Evolutionary conservation across 75 land plant species (phyloP), one percentile per base, ranked within the genome.

Genomic region (Selaginella moellendorffii): DNA sequence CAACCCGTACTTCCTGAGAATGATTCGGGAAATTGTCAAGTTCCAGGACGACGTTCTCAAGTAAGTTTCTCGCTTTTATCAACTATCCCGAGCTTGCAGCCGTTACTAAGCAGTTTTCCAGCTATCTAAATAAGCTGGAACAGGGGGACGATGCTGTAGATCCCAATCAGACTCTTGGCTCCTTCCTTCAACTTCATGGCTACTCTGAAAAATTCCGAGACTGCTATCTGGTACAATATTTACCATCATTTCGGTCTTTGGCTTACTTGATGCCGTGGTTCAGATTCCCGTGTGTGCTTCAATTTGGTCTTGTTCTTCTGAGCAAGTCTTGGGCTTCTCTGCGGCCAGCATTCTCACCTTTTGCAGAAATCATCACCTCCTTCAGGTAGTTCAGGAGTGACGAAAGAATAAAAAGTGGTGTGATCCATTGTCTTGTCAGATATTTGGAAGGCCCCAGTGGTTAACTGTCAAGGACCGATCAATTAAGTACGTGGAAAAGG

Each of bases 361-460:
- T 69, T 90, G 83, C 67, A 76, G 77, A 14, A 89, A 90, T 68
- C 99, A 95, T 62, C 83, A 86, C 72, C 78, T 95, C 27, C 81
- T 95, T 9, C 91, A 93, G 99, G 99, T 93, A 51, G 14, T 36
- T 5, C 46, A 5, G 14, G 5, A 36, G n/a, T n/a, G n/a, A n/a
- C n/a, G n/a, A n/a, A n/a, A n/a, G n/a, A n/a, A n/a, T n/a, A n/a
- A n/a, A n/a, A n/a, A n/a, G n/a, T n/a, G n/a, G n/a, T 36, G 5
- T 36, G 14, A 36, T 36, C 14, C 14, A 36, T 5, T 36, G 10
- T 36, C 46, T 5, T 36, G 46, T 36, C 85, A 95, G 99, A 72
- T 95, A 0, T 82, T 86, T 76, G 91, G 97, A 5, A 83, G 97
- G n/a, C 99, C 99, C 63, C 91, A 95, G 65, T 95, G 99, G 97